Percentiles rank a stretch among this genome's conserved stretches.
phyloP scores from a whole-genome alignment of 495 filamentous ascomycete genomes.

The Xylaria longipes region DNA sequence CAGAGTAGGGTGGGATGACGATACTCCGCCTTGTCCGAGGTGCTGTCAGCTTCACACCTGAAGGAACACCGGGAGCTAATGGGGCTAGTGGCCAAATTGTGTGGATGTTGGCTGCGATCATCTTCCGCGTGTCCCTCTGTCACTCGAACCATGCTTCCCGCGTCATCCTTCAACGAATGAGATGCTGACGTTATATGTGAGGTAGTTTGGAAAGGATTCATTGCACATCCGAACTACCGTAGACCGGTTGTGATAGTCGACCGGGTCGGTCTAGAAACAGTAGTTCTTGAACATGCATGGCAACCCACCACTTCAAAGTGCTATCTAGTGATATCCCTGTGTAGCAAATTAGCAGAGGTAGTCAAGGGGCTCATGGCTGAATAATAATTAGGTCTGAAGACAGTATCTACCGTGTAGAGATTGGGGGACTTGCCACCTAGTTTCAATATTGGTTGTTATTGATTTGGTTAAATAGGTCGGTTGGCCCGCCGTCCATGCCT shows the following conservation, averaged over 20 bases:
- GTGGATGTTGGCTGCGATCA: slow-evolving; percentile 25
- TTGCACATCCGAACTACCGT: slow-evolving; percentile 9
- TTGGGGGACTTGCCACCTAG: background rate
- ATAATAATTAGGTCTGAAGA: slow-evolving; percentile 1
- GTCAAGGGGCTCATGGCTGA: slow-evolving; percentile 20
- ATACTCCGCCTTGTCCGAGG: slow-evolving; percentile 26
- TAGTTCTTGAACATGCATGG: slow-evolving; percentile 24
- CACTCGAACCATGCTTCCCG: slow-evolving; percentile 23
- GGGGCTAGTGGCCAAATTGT: slow-evolving; percentile 24
- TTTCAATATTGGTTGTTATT: slow-evolving; percentile 9
- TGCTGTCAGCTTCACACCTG: slow-evolving; percentile 27
- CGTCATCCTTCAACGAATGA: slow-evolving; percentile 22
- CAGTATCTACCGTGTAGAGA: slow-evolving; percentile 4
- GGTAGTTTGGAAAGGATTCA: slow-evolving; percentile 15
- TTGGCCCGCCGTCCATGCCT: background rate
- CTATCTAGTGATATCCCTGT: slow-evolving; percentile 17
- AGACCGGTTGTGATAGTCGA: slow-evolving; percentile 24
- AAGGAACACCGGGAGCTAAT: slow-evolving; percentile 16
- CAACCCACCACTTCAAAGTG: slow-evolving; percentile 16
- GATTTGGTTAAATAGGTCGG: slow-evolving; percentile 16
- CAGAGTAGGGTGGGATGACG: slow-evolving; percentile 28
- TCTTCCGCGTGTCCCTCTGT: slow-evolving; percentile 23
- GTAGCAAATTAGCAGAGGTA: slow-evolving; percentile 2
- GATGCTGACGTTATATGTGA: slow-evolving; percentile 23
- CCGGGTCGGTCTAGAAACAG: slow-evolving; percentile 22